Conservation (phyloP, 768 basidiomycete genomes). For the Tricholoma sp. region DNA sequence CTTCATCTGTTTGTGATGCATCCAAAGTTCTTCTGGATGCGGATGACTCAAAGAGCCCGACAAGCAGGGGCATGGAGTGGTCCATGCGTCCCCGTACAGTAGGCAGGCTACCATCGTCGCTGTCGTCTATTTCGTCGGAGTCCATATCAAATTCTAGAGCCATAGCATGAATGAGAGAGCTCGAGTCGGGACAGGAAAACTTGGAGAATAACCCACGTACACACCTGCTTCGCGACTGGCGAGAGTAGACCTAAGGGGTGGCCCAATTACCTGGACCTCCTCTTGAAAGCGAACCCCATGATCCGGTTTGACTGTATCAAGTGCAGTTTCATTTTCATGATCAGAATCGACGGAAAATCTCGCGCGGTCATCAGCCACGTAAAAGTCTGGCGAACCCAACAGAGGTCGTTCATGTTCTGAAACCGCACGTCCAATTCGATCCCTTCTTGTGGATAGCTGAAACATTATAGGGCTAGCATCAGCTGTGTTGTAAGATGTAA, state of each 20-base stretch:
- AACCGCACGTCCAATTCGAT: slow-evolving; percentile 18
- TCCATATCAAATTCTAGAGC: slow-evolving; percentile 77
- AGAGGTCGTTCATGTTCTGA: slow-evolving; percentile 55
- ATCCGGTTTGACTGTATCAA: slow-evolving; percentile 28
- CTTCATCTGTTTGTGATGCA: slow-evolving; percentile 32
- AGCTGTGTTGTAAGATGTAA: not conserved
- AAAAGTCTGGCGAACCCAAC: slow-evolving; percentile 40
- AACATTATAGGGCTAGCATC: slow-evolving; percentile 22
- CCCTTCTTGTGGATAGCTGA: slow-evolving; percentile 22
- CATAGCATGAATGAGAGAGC: slow-evolving; percentile 9
- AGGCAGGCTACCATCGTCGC: slow-evolving; percentile 46
- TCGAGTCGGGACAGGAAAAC: not conserved
- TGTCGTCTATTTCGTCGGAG: slow-evolving; percentile 50
- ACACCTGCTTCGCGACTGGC: slow-evolving; percentile 79
- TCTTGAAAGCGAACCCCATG: slow-evolving; percentile 63
- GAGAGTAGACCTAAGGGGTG: slow-evolving; percentile 64
- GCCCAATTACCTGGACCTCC: slow-evolving; percentile 63
- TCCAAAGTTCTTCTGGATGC: slow-evolving; percentile 54
- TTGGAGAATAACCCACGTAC: slow-evolving; percentile 29
- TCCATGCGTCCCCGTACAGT: slow-evolving; percentile 34
- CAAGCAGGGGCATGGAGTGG: slow-evolving; percentile 69
- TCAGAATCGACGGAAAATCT: slow-evolving; percentile 59
- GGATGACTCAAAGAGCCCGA: slow-evolving; percentile 70
- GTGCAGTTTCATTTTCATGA: slow-evolving; percentile 35
- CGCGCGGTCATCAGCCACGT: slow-evolving; percentile 31